Percentiles rank a stretch among this genome's conserved stretches.
Evolutionary conservation across 164 flowering plant genomes (phyloP).

Genomic region (Magnolia kwangsiensis): DNA sequence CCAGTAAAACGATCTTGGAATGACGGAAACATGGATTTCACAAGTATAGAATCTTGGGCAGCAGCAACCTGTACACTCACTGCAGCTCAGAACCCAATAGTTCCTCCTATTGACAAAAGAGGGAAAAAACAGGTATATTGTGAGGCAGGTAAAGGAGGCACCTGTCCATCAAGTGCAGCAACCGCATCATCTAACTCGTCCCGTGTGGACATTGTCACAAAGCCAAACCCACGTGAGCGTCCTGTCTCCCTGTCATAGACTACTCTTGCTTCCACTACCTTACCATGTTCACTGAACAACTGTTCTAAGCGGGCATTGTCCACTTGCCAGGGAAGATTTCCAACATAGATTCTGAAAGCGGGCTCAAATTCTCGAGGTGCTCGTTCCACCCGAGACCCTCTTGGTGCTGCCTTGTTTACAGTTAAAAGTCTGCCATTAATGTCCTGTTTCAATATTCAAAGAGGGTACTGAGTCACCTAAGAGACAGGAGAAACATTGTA

Average conservation of each 20-base stretch:
- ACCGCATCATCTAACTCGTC: constrained; percentile 79
- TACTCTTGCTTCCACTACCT: constrained; percentile 58
- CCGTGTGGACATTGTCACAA: constrained; percentile 61
- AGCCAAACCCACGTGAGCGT: constrained; percentile 72
- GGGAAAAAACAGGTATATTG: not conserved
- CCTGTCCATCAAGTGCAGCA: constrained; percentile 93
- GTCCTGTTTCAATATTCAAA: constrained; percentile 42
- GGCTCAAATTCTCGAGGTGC: constrained; percentile 45
- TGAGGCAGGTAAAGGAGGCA: constrained; percentile 15
- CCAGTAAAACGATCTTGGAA: not conserved
- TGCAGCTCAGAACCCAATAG: not conserved
- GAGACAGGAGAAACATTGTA: no score
- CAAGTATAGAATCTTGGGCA: no score
- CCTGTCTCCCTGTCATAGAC: constrained; percentile 54
- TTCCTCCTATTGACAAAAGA: not conserved
- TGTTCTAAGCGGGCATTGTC: constrained; percentile 57
- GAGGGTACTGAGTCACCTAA: not conserved
- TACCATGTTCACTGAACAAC: constrained; percentile 62
- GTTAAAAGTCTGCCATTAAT: constrained; percentile 69
- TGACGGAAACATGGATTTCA: not conserved
- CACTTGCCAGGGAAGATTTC: constrained; percentile 63
- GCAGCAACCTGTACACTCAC: not conserved
- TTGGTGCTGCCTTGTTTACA: constrained; percentile 88
- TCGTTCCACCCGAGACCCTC: constrained; percentile 63
- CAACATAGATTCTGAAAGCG: constrained; percentile 50